Conservation (phyloP, 768 basidiomycete genomes). For the Phanerochaete carnosa region DNA sequence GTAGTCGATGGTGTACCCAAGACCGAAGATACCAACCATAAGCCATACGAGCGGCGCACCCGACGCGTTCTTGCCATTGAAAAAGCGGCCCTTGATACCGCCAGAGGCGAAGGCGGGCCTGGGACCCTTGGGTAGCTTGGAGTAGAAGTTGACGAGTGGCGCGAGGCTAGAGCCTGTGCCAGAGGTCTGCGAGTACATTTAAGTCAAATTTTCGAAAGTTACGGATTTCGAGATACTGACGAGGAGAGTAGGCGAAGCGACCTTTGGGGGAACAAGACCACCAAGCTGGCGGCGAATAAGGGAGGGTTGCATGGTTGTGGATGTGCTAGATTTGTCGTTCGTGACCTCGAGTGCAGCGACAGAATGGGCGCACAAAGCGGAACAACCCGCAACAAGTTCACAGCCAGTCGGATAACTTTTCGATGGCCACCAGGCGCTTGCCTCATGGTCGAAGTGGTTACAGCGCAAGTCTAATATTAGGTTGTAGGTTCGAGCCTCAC, state of each 20-base stretch:
- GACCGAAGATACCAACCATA: conserved; percentile 63
- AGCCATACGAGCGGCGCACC: conserved; percentile 62
- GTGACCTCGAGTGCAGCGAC: conserved; percentile 8
- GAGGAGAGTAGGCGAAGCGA: conserved; percentile 86
- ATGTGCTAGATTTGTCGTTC: neutral
- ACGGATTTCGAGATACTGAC: conserved; percentile 42
- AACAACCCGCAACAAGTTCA: neutral
- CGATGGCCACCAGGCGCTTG: conserved; percentile 18
- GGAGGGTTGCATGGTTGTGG: conserved; percentile 69
- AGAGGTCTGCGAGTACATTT: conserved; percentile 52
- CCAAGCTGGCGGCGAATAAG: conserved; percentile 82
- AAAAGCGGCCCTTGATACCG: conserved; percentile 80
- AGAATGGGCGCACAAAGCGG: conserved; percentile 2
- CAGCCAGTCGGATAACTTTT: neutral
- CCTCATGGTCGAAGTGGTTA: conserved; percentile 53
- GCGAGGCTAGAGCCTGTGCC: conserved; percentile 78
- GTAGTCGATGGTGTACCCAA: conserved; percentile 88
- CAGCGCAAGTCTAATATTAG: conserved; percentile 54
- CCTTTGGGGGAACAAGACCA: conserved; percentile 89
- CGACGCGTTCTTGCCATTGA: conserved; percentile 84
- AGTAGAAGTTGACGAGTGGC: conserved; percentile 93
- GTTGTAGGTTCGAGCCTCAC: conserved; percentile 70
- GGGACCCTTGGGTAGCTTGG: conserved; percentile 90
- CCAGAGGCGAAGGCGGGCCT: conserved; percentile 51
- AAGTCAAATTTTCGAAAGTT: conserved; percentile 8